Base-by-base conservation (phyloP, 352 stramenopile species). In the Phytophthora citrophthora region DNA sequence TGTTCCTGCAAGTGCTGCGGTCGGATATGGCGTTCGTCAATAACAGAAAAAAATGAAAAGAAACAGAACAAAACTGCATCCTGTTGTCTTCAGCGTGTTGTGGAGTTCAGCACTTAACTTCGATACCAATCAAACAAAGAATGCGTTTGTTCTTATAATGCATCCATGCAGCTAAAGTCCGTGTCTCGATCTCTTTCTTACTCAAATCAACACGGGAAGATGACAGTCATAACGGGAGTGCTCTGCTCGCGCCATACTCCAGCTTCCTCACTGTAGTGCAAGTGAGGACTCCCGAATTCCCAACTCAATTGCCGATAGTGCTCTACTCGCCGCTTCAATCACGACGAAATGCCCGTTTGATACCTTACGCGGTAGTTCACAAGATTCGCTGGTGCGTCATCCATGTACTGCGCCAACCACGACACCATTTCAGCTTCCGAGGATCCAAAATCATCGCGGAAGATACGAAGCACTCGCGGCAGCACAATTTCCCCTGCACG, bases 341-440 rank as follows among this genome's bases (percentile, higher is more conserved):
- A 88, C 64, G 80, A 76, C 26, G 81, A 93, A 55, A 93, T 90
- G 20, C 88, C 86, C 18, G 72, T 66, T 29, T 81, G 59, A 63
- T 93, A 95, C 44, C 70, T 76, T 36, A 95, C 87, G 53, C 84
- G 85, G 61, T 89, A 95, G 69, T 88, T 88, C 43, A 93, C 74
- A 23, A 94, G 62, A 38, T 94, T 83, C 7, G 70, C 61, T 18
- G 88, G 88, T 20, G 77, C 77, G 53, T 89, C 69, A 44, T 88
- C 77, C 68, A 96, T 90, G 74, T 96, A 96, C 70, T 93, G 88
- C 36, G 75, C 84, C 49, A 96, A 53, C 88, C 88, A 96, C 68
- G 77, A 87, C 9, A 96, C 73, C 83, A 96, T 93, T 59, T 96
- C 88, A 7, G 77, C 69, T 62, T 96, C 88, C 2, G 86, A 93